Percentiles rank a stretch among this genome's conserved stretches.
Evolutionary conservation across 148 eudicot species (phyloP).

Genomic region (Cornus florida): DNA sequence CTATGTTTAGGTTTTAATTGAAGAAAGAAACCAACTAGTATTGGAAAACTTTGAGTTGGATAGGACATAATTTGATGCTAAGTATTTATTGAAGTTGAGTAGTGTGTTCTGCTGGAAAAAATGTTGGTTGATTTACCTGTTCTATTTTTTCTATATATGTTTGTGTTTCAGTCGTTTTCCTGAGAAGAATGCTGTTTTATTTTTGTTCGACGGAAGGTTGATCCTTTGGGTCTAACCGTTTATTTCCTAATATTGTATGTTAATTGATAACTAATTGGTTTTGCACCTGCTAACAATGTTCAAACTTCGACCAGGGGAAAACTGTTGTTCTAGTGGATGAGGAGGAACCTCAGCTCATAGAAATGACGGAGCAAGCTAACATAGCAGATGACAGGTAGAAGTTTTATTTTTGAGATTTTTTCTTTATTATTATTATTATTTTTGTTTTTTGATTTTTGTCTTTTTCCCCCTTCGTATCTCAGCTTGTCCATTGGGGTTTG

Average conservation of each 20-base stretch:
- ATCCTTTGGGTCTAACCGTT: neutral
- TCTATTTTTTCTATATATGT: no score
- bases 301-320: conserved; percentile 29
- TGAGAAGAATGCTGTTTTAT: neutral
- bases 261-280: neutral
- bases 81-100: neutral
- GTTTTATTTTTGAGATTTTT: neutral
- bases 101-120: neutral
- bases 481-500: neutral
- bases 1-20: no score
- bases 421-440: no score
- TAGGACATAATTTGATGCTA: neutral
- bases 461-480: neutral
- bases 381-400: conserved; percentile 32
- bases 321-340: conserved; percentile 66
- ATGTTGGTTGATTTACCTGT: neutral
- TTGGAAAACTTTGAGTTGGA: neutral
- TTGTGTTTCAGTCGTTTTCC: neutral
- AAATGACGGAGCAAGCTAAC: conserved; percentile 28
- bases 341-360: conserved; percentile 49
- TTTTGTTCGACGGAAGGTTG: neutral
- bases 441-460: neutral
- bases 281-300: neutral
- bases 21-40: no score
- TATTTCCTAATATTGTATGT: neutral